Evolutionary conservation across 176 grass and related monocot species (phyloP), one percentile per base, ranked within the genome.

Genomic region (Alloteropsis semialata): DNA sequence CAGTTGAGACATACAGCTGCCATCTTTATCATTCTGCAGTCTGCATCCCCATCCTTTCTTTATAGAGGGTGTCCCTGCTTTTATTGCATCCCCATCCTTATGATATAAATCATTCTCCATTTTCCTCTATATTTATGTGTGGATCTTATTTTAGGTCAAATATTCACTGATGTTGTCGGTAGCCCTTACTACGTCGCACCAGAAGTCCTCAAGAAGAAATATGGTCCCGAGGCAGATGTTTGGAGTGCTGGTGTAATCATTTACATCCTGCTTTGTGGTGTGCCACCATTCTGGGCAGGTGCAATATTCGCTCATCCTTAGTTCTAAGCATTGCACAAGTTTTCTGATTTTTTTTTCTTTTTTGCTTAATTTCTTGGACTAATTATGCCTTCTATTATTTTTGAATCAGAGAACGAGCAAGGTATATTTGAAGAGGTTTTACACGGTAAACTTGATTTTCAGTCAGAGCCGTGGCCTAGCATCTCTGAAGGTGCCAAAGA

Each of bases 231-330:
- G 81, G 68, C 95, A 44, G 95, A 97, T 68, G 95, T 97, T 0
- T 97, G 95, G 95, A 97, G 95, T 48, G 95, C 95, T 22, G 95
- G 95, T 38, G 88, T 97, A 3, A 97, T 97, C 54, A 92, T 97
- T 25, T 97, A 97, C 90, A 97, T 97, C 50, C 79, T 97, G 69
- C 59, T 97, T 64, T 88, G 95, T 6, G 95, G 92, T 51, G 95
- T 97, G 5, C 95, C 95, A 58, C 95, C 95, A 28, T 97, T 97
- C 75, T 97, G 95, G 95, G 95, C 91, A 87, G 95, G 95, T 97
- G 10, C 54, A 54, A 38, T 32, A 75, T 59, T 28, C 50, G 10
- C 13, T 58, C n/a, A 13, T 3, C n/a, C 12, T 57, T 58, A 13
- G n/a, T 58, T 58, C 55, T 13, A 27, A 32, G 3, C 18, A 45